Base-by-base conservation (phyloP, 352 stramenopile genomes). In the Pythium monospermum region DNA sequence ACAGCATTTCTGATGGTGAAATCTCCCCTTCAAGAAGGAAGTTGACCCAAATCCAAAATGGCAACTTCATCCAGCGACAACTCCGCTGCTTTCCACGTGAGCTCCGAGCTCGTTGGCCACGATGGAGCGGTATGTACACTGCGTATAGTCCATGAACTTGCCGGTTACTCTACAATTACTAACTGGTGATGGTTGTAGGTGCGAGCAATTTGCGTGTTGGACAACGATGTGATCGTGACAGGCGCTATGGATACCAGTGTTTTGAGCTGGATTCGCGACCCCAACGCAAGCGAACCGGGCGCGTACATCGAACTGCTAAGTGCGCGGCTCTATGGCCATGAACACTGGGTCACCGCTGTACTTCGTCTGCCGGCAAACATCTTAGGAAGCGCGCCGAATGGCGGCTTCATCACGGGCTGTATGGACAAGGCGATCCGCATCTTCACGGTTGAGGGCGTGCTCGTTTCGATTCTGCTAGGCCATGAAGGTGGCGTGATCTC, bases 381-480 rank as follows among this genome's bases (percentile, higher is more conserved):
- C 7, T 19, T 71, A n/a, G 33, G 58, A 10, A 45, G 47, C 13
- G 62, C 50, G 30, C 57, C 61, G 13, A 44, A 33, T 8, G 76
- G 67, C 6, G 80, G 74, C 27, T 91, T 91, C 57, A 80, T 72
- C 7, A 89, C 80, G 2, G 83, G 83, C 43, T 76, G 64, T 30
- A 94, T 94, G 83, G 83, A 94, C 68, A 90, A 83, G 48, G 58
- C 69, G 22, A 60, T 91, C n/a, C 78, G 80, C 22, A 40, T 94
- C 1, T 94, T 78, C 51, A 69, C 64, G 37, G 59, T 69, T 0
- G 63, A 83, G 16, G 76, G 64, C 11, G 64, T 74, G 38, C 64
- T 71, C 21, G 31, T 76, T 13, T 64, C 59, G 12, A 43, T 72
- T 23, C 55, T 94, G 7, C 42, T 59, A 6, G 80, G 83, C 22